Percentiles rank a stretch among this genome's conserved stretches.
phyloP scores from a whole-genome alignment of 2,329 filamentous ascomycete species.

The Cercospora citrullina region DNA sequence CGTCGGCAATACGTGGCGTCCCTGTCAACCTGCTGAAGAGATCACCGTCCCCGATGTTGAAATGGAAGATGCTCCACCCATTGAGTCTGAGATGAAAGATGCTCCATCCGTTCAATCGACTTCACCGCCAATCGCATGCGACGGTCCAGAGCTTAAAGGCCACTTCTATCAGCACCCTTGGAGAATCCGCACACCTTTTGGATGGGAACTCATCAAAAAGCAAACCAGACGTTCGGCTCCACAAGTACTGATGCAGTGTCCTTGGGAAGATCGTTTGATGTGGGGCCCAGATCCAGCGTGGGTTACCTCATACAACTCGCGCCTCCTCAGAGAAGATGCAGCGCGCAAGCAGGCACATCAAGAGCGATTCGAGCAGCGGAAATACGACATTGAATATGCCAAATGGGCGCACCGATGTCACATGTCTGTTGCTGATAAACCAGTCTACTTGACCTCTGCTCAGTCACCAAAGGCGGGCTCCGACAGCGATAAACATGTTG shows the following conservation, averaged over 20 bases:
- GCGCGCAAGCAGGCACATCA: background rate
- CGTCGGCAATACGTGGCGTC: background rate
- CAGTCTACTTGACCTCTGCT: background rate
- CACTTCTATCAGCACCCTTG: background rate
- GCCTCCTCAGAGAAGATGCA: background rate
- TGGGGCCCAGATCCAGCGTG: background rate
- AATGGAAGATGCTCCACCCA: background rate
- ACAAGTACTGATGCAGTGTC: background rate
- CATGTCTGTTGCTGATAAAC: background rate
- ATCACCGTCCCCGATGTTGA: background rate
- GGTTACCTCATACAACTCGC: background rate
- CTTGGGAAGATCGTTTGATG: background rate
- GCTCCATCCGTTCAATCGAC: background rate
- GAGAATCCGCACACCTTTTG: background rate
- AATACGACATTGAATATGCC: background rate
- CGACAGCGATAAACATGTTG: background rate
- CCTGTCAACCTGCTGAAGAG: background rate
- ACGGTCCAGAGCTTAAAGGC: background rate
- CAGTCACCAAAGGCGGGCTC: background rate
- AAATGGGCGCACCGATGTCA: background rate
- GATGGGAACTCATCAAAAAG: background rate
- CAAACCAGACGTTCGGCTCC: background rate
- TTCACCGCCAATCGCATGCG: background rate
- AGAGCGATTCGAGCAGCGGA: background rate
- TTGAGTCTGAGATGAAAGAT: background rate